These are phyloP conservation scores for Fusarium chuoi DNA, from an alignment of 2,329 filamentous ascomycete genomes.

Conservation along the genomic window DNA sequence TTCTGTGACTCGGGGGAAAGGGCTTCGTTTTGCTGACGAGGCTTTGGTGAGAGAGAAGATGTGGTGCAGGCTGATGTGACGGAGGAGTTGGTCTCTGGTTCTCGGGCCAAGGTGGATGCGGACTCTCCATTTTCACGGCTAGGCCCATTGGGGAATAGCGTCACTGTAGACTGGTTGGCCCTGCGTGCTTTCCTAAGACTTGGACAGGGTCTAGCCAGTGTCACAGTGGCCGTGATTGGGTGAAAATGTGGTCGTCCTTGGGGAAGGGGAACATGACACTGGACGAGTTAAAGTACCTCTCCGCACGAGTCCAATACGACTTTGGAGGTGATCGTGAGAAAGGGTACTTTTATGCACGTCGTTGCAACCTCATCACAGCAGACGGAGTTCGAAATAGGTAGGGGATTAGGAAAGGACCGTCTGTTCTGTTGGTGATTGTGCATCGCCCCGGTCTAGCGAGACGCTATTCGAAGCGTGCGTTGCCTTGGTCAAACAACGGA, in stretches of 20 bases:
- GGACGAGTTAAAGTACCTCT: conserved; percentile 18
- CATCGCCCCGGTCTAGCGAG: neutral
- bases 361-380: conserved; percentile 15
- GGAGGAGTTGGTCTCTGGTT: conserved; percentile 35
- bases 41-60: conserved; percentile 40
- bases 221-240: conserved; percentile 3
- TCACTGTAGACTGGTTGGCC: neutral
- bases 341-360: conserved; percentile 21
- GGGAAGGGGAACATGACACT: conserved; percentile 33
- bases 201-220: conserved; percentile 20
- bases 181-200: neutral
- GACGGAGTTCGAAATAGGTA: neutral
- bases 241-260: neutral
- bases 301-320: conserved; percentile 7
- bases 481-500: neutral
- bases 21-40: conserved; percentile 33
- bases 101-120: conserved; percentile 26
- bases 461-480: neutral
- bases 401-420: neutral
- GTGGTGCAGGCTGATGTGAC: conserved; percentile 40
- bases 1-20: neutral
- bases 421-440: conserved; percentile 11
- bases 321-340: neutral
- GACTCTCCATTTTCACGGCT: conserved; percentile 3
- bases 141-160: neutral